Evolutionary conservation across 2,329 filamentous ascomycete genomes (phyloP).

Genomic region (Neofusicoccum sp.): DNA sequence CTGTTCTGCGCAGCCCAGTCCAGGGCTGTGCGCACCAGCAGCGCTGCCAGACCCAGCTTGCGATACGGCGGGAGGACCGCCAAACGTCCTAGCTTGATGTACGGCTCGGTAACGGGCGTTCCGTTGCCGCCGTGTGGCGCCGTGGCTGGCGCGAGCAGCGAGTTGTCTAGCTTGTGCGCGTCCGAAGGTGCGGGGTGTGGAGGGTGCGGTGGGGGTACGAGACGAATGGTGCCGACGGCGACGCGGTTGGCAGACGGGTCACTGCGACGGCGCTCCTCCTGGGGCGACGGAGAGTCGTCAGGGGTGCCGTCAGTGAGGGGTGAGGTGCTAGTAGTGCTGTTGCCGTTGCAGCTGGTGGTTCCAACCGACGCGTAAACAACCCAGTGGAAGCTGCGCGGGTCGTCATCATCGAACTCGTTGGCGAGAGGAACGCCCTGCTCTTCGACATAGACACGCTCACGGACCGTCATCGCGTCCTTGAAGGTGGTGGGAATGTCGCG

Average conservation of each 20-base stretch:
- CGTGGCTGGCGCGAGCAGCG: slow-evolving; percentile 17
- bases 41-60: slow-evolving; percentile 61
- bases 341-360: slow-evolving; percentile 43
- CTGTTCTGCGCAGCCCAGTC: slow-evolving; percentile 66
- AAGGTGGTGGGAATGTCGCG: slow-evolving; percentile 44
- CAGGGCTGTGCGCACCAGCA: slow-evolving; percentile 66
- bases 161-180: slow-evolving; percentile 23
- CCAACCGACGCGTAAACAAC: slow-evolving; percentile 70
- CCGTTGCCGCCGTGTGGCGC: neutral
- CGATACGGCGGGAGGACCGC: slow-evolving; percentile 67
- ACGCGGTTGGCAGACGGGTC: slow-evolving; percentile 39
- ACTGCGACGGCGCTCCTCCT: slow-evolving; percentile 33
- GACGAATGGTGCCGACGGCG: slow-evolving; percentile 72
- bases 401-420: slow-evolving; percentile 78
- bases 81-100: slow-evolving; percentile 78
- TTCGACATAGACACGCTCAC: slow-evolving; percentile 56
- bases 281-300: slow-evolving; percentile 33
- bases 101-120: slow-evolving; percentile 57
- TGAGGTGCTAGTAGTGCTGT: slow-evolving; percentile 33
- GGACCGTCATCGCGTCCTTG: slow-evolving; percentile 57
- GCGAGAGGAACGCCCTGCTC: slow-evolving; percentile 59
- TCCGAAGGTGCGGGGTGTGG: slow-evolving; percentile 55
- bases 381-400: slow-evolving; percentile 79
- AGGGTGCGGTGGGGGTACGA: slow-evolving; percentile 77
- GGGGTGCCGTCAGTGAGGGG: slow-evolving; percentile 19